These are phyloP conservation scores for Trichomonascaceae sp. DNA, from an alignment of 1,139 yeast genomes.

Conservation along the genomic window DNA sequence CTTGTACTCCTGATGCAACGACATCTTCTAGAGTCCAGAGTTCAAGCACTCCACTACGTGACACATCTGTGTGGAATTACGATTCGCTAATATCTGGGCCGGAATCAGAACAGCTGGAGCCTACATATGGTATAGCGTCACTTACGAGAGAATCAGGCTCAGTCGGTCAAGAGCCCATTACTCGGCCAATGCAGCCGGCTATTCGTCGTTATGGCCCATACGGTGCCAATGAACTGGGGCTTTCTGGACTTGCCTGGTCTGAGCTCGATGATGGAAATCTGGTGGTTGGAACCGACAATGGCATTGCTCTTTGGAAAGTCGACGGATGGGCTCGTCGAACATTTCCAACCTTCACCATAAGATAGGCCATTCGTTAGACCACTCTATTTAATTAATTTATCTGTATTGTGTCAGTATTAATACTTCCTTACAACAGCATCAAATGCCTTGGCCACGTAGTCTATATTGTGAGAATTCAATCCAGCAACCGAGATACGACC, in stretches of 20 bases:
- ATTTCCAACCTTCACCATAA: conserved; percentile 25
- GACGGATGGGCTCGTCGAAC: conserved; percentile 29
- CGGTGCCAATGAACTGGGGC: conserved; percentile 27
- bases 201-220: conserved; percentile 2
- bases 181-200: conserved; percentile 2
- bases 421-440: conserved; percentile 42
- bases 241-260: conserved; percentile 34
- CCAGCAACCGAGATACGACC: conserved; percentile 95
- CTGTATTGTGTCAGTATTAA: background rate
- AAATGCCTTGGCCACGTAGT: conserved; percentile 72
- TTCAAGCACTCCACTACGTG: background rate
- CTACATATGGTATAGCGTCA: background rate
- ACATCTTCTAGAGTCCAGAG: background rate
- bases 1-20: background rate
- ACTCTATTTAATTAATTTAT: background rate
- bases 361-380: conserved; percentile 11
- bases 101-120: background rate
- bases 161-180: background rate
- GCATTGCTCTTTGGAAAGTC: conserved; percentile 31
- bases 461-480: conserved; percentile 70
- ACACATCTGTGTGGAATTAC: background rate
- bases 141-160: background rate
- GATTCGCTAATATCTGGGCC: background rate
- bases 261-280: conserved; percentile 32
- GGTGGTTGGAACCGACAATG: conserved; percentile 34